Percentiles rank a stretch among this genome's conserved stretches.
Conservation (phyloP, 331 rosid genomes). For the Quercus tomentella region DNA sequence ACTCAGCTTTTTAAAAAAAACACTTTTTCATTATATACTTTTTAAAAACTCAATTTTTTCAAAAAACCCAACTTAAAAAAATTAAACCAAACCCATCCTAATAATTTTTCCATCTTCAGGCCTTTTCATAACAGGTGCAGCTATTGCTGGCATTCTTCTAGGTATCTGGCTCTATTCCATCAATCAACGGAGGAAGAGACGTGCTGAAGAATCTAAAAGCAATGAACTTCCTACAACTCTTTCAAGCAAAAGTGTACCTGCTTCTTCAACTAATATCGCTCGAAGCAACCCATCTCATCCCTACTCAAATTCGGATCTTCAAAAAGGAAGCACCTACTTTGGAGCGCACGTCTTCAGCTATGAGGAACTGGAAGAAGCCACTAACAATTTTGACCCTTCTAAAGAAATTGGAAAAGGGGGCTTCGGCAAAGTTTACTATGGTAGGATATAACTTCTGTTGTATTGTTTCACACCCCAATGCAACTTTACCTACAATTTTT, state of each 20-base stretch:
- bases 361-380: conserved; percentile 76
- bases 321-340: conserved; percentile 54
- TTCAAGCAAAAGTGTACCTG: not conserved
- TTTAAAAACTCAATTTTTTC: no score
- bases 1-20: no score
- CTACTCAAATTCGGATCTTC: conserved; percentile 37
- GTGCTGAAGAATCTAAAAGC: conserved; percentile 26
- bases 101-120: conserved; percentile 46
- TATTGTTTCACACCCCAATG: conserved; percentile 1
- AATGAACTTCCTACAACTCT: conserved; percentile 8
- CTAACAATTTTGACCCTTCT: conserved; percentile 57
- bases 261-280: conserved; percentile 39
- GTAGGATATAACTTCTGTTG: conserved; percentile 23
- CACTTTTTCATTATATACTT: no score
- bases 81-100: no score
- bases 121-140: conserved; percentile 40
- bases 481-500: not conserved
- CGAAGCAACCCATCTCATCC: conserved; percentile 58
- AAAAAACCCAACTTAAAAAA: no score
- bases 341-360: conserved; percentile 68
- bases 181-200: conserved; percentile 38
- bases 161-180: conserved; percentile 19
- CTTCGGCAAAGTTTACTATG: conserved; percentile 89
- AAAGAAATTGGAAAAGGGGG: conserved; percentile 95
- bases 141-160: conserved; percentile 23